phyloP scores from a whole-genome alignment of 495 filamentous ascomycete genomes.

The Hyaloscypha variabilis region DNA sequence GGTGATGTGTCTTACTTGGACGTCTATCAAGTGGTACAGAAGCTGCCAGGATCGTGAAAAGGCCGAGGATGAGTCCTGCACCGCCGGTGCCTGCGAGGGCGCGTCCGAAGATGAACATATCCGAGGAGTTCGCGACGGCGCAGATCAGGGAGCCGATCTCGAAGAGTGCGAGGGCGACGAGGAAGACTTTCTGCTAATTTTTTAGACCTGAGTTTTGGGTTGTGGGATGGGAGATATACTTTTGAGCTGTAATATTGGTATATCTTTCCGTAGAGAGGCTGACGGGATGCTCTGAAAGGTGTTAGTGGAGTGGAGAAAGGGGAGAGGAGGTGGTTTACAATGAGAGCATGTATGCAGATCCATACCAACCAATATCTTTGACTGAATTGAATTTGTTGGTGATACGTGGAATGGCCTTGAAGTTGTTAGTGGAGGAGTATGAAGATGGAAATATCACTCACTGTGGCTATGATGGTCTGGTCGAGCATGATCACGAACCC shows the following conservation, averaged over 20 bases:
- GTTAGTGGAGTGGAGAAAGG: background rate
- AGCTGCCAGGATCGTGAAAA: constrained; percentile 51
- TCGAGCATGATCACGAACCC: constrained; percentile 53
- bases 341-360: constrained; percentile 45
- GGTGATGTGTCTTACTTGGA: constrained; percentile 28
- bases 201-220: background rate
- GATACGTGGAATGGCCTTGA: constrained; percentile 40
- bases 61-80: constrained; percentile 53
- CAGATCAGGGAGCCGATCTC: constrained; percentile 56
- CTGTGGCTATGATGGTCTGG: constrained; percentile 48
- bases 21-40: constrained; percentile 48
- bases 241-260: constrained; percentile 49
- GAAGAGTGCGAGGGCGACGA: constrained; percentile 47
- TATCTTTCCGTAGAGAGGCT: constrained; percentile 47
- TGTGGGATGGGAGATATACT: constrained; percentile 9
- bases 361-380: constrained; percentile 56
- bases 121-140: constrained; percentile 49
- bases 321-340: constrained; percentile 30
- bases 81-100: constrained; percentile 53
- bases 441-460: background rate
- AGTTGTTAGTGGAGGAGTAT: background rate
- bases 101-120: constrained; percentile 56
- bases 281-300: constrained; percentile 39
- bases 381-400: constrained; percentile 46
- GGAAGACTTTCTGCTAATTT: constrained; percentile 40